Conservation (phyloP, 1,284 basidiomycete genomes). For the Lignosus rhinocerotis region DNA sequence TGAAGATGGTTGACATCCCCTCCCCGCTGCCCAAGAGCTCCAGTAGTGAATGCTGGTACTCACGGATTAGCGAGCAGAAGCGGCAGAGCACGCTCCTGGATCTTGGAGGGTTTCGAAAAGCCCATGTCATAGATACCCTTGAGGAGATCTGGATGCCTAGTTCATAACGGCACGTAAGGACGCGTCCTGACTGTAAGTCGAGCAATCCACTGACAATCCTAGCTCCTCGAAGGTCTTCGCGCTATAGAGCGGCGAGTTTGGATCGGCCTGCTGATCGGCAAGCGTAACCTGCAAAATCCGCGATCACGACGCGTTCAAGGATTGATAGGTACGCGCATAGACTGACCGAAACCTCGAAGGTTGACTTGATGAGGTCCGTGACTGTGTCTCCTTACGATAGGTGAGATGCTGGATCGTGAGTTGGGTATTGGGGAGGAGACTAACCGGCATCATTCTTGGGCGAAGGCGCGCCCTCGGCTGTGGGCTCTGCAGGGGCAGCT, state of each 20-base stretch:
- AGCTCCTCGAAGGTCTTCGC: conserved; percentile 95
- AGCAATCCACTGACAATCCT: conserved; percentile 67
- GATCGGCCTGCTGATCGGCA: conserved; percentile 95
- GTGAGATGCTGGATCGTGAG: conserved; percentile 7
- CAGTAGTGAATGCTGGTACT: conserved; percentile 4
- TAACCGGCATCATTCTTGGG: conserved; percentile 18
- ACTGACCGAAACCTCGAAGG: conserved; percentile 74
- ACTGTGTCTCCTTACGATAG: conserved; percentile 23
- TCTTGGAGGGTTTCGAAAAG: conserved; percentile 98
- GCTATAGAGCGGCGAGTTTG: conserved; percentile 93
- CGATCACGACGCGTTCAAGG: conserved; percentile 20
- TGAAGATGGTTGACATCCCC: not conserved
- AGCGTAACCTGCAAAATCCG: conserved; percentile 77
- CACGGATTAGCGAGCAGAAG: conserved; percentile 91
- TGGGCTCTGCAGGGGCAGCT: conserved; percentile 13
- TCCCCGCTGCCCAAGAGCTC: not conserved
- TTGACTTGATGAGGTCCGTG: conserved; percentile 67
- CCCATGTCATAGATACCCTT: conserved; percentile 98
- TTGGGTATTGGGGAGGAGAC: not conserved
- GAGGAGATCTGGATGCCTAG: conserved; percentile 85
- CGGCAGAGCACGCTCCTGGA: conserved; percentile 96
- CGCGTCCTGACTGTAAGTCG: not conserved
- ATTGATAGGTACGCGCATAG: not conserved
- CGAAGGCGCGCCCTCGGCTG: conserved; percentile 7
- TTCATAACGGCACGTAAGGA: conserved; percentile 2